Evolutionary conservation across 768 basidiomycete species (phyloP).

Genomic region (Lepiota venenata): DNA sequence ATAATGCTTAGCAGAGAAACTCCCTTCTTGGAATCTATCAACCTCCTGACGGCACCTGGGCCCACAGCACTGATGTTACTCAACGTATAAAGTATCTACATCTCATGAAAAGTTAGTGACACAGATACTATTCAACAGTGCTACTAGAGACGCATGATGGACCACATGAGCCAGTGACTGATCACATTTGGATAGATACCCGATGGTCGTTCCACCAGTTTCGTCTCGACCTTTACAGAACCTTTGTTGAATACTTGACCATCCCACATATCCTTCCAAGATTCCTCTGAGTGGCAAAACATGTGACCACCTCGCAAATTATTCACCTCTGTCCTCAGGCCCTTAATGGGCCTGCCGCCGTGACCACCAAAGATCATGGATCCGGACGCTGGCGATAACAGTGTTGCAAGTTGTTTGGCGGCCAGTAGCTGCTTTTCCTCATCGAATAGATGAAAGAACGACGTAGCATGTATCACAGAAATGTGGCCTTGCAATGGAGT

Average conservation of each 20-base stretch:
- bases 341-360: conserved; percentile 22
- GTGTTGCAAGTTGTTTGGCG: conserved; percentile 25
- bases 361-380: conserved; percentile 36
- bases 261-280: conserved; percentile 14
- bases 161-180: neutral
- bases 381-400: conserved; percentile 29
- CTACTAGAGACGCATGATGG: conserved; percentile 8
- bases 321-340: conserved; percentile 12
- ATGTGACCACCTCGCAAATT: neutral
- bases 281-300: conserved; percentile 14
- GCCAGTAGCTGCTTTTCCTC: conserved; percentile 27
- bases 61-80: no score
- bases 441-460: conserved; percentile 35
- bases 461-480: conserved; percentile 40
- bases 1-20: no score
- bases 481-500: conserved; percentile 37
- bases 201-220: neutral
- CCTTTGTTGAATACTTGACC: conserved; percentile 12
- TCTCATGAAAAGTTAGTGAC: no score
- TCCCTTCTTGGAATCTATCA: no score
- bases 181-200: no score
- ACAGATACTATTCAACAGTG: no score
- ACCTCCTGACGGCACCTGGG: no score
- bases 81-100: no score
- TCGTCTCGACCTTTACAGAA: conserved; percentile 6